These are phyloP conservation scores for Zoysia pacifica DNA, from an alignment of 176 grass and related monocot species.

Conservation along the genomic window DNA sequence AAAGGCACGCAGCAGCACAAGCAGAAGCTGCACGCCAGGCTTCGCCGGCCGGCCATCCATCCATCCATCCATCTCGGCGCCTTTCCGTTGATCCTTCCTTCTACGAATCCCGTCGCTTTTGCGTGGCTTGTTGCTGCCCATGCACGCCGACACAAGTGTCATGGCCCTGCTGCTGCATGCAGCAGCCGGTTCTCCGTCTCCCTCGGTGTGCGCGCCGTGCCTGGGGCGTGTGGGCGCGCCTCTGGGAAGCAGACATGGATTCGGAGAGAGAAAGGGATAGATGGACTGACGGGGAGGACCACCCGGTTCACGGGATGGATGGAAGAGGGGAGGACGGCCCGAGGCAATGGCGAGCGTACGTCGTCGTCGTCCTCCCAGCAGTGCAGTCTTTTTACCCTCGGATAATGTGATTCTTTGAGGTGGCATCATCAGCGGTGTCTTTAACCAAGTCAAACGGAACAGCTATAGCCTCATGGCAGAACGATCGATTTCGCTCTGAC, in stretches of 20 bases:
- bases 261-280: slow-evolving; percentile 35
- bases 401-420: too few relatives aligned
- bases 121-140: not conserved
- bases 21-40: not conserved
- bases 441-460: too few relatives aligned
- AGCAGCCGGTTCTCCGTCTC: not conserved
- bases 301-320: too few relatives aligned
- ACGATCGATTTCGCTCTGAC: too few relatives aligned
- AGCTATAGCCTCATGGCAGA: too few relatives aligned
- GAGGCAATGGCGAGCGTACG: too few relatives aligned
- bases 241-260: slow-evolving; percentile 33
- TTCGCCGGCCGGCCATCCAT: too few relatives aligned
- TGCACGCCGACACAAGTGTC: slow-evolving; percentile 38
- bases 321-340: too few relatives aligned
- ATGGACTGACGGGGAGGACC: too few relatives aligned
- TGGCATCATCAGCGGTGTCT: too few relatives aligned
- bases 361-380: too few relatives aligned
- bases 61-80: not conserved
- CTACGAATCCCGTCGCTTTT: not conserved
- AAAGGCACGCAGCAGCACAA: slow-evolving; percentile 15
- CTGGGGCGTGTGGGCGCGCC: not conserved
- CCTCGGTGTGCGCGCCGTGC: slow-evolving; percentile 30
- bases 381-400: too few relatives aligned
- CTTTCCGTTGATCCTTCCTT: slow-evolving; percentile 10
- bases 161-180: not conserved